phyloP scores from a whole-genome alignment of 169 alveolate species.

The Ophryocystis elektroscirrha region DNA sequence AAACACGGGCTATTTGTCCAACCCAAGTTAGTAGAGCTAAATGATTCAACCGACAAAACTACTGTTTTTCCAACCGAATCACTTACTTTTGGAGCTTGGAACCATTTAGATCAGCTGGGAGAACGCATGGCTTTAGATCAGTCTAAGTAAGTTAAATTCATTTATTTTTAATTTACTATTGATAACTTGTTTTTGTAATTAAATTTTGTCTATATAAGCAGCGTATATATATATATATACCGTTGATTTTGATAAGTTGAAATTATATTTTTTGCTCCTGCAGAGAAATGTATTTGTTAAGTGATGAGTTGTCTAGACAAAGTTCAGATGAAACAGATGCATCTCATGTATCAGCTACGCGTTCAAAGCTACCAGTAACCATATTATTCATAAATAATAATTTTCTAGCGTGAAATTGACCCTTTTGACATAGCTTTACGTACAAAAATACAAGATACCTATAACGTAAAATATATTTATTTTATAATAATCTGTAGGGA shows the following conservation, averaged over 20 bases:
- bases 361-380: neutral
- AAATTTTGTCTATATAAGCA: too few relatives aligned
- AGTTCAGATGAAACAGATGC: too few relatives aligned
- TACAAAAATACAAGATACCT: constrained; percentile 60
- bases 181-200: too few relatives aligned
- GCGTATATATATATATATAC: too few relatives aligned
- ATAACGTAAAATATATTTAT: neutral
- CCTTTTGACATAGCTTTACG: constrained; percentile 62
- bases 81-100: neutral
- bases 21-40: neutral
- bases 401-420: neutral
- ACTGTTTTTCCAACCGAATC: neutral
- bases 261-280: too few relatives aligned
- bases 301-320: too few relatives aligned
- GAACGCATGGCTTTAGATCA: neutral
- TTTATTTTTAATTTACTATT: neutral
- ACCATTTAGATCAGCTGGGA: too few relatives aligned
- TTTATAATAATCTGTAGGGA: neutral
- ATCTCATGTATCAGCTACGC: neutral
- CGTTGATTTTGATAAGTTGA: too few relatives aligned
- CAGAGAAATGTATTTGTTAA: too few relatives aligned
- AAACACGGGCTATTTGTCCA: constrained; percentile 1
- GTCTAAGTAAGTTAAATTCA: neutral
- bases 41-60: neutral
- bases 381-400: neutral